phyloP scores from a whole-genome alignment of 768 basidiomycete genomes.

The Lactarius akahatsu region DNA sequence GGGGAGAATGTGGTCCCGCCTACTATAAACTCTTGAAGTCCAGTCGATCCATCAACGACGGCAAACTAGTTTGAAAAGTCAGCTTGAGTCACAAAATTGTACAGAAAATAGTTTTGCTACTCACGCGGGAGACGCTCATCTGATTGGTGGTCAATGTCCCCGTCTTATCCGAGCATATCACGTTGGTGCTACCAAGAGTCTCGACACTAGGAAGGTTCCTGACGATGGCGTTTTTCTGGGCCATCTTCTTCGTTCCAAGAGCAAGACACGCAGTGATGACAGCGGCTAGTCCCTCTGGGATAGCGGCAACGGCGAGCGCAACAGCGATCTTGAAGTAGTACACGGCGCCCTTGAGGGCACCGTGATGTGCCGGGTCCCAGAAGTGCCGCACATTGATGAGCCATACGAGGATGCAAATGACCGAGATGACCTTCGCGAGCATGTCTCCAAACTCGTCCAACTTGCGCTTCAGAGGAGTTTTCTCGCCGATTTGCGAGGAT shows the following conservation, averaged over 20 bases:
- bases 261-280: slow-evolving; percentile 98
- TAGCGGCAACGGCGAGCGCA: slow-evolving; percentile 97
- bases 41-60: slow-evolving; percentile 56
- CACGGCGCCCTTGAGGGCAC: slow-evolving; percentile 87
- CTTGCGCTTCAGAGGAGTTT: slow-evolving; percentile 96
- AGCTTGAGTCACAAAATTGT: neutral
- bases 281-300: slow-evolving; percentile 97
- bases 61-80: slow-evolving; percentile 55
- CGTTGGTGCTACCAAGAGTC: slow-evolving; percentile 95
- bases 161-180: slow-evolving; percentile 99
- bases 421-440: slow-evolving; percentile 95
- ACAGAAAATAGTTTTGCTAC: slow-evolving; percentile 25
- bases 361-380: slow-evolving; percentile 91
- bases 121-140: slow-evolving; percentile 88
- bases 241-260: slow-evolving; percentile 98
- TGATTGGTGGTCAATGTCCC: slow-evolving; percentile 96
- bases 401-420: slow-evolving; percentile 98
- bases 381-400: slow-evolving; percentile 96
- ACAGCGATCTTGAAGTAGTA: slow-evolving; percentile 99
- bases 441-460: slow-evolving; percentile 98
- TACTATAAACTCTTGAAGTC: slow-evolving; percentile 69
- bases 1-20: slow-evolving; percentile 95
- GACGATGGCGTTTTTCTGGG: slow-evolving; percentile 97
- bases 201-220: slow-evolving; percentile 95
- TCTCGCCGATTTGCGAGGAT: slow-evolving; percentile 86